phyloP scores from a whole-genome alignment of 768 basidiomycete genomes.

The Trametes meyenii region DNA sequence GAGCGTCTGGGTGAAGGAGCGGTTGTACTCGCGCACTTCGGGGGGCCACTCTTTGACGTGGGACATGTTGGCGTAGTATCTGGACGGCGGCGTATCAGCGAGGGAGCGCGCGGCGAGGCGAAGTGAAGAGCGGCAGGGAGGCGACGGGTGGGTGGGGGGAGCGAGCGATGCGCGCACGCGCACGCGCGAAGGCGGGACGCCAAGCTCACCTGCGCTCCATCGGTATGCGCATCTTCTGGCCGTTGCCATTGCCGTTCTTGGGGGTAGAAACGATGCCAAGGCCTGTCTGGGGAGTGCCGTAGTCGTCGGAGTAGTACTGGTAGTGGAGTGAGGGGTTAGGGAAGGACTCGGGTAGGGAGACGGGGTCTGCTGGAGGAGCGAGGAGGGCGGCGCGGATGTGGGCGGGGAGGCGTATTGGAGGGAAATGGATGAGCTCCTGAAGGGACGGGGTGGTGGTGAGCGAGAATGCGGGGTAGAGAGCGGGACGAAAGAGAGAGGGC shows the following conservation, averaged over 20 bases:
- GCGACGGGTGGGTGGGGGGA: neutral
- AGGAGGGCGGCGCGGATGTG: constrained; percentile 70
- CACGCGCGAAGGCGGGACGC: constrained; percentile 12
- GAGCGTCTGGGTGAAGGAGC: constrained; percentile 82
- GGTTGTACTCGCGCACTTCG: constrained; percentile 91
- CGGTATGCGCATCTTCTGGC: constrained; percentile 74
- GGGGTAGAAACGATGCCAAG: constrained; percentile 25
- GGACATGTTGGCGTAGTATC: constrained; percentile 84
- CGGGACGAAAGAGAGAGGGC: constrained; percentile 28
- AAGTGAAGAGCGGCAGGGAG: neutral
- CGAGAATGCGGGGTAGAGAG: neutral
- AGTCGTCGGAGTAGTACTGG: constrained; percentile 42
- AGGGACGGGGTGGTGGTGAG: neutral
- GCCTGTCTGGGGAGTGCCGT: constrained; percentile 18
- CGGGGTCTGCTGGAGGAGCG: constrained; percentile 48
- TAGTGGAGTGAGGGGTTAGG: constrained; percentile 76
- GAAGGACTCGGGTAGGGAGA: constrained; percentile 66
- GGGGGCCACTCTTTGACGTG: constrained; percentile 82
- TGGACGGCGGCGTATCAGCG: constrained; percentile 33
- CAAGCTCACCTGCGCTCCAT: constrained; percentile 74
- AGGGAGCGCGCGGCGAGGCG: neutral
- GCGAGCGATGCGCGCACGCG: constrained; percentile 4
- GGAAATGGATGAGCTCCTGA: constrained; percentile 90
- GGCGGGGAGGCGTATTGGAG: constrained; percentile 68
- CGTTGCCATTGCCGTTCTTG: constrained; percentile 38